A percentile compares a stretch with the other conserved stretches of the same genome.
Evolutionary conservation across 192 early-diverging fungal species (phyloP).

Genomic region (Podila epicladia): DNA sequence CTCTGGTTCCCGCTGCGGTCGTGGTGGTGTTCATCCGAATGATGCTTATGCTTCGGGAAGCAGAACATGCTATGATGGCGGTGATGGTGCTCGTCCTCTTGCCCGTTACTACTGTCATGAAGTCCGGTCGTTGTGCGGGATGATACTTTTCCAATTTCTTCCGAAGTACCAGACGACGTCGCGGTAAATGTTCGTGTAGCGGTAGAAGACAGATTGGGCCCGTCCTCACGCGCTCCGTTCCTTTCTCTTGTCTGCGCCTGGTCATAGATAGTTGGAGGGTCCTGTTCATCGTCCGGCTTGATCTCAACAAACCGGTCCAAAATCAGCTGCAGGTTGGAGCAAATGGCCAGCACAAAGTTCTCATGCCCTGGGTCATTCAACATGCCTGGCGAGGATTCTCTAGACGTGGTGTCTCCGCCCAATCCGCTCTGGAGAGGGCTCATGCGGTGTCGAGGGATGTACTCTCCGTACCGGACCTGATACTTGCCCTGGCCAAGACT

Average conservation of each 20-base stretch:
- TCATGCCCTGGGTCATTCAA: constrained; percentile 44
- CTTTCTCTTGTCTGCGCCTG: constrained; percentile 8
- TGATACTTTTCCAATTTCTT: constrained; percentile 5
- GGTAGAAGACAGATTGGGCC: neutral
- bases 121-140: neutral
- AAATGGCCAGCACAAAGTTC: constrained; percentile 40
- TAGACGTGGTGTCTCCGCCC: neutral
- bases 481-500: constrained; percentile 42
- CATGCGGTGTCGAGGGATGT: constrained; percentile 43
- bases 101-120: constrained; percentile 4
- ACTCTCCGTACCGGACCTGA: constrained; percentile 54
- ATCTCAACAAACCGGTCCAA: constrained; percentile 44
- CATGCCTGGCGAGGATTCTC: neutral
- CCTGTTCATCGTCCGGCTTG: constrained; percentile 37
- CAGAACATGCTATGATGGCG: constrained; percentile 9
- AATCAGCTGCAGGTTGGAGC: constrained; percentile 38
- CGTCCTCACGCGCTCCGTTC: neutral
- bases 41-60: constrained; percentile 19
- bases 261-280: constrained; percentile 36
- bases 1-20: neutral
- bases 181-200: constrained; percentile 20
- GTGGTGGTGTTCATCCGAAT: neutral
- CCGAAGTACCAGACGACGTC: constrained; percentile 4
- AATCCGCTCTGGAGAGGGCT: constrained; percentile 12
- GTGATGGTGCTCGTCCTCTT: constrained; percentile 2